These are phyloP conservation scores for Sporothrix brasiliensis DNA, from an alignment of 2,329 filamentous ascomycete genomes.

Conservation along the genomic window DNA sequence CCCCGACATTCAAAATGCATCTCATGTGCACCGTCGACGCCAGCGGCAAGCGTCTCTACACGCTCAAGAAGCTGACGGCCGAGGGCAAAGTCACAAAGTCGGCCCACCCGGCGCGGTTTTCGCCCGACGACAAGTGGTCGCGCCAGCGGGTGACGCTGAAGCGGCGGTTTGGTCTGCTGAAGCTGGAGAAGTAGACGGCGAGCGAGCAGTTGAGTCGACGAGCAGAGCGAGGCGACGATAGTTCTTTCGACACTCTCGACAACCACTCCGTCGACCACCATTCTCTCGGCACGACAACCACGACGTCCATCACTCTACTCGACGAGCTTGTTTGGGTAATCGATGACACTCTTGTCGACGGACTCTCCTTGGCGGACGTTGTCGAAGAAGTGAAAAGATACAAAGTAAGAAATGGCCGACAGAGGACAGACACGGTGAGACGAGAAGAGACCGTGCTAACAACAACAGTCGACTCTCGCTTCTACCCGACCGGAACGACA, in stretches of 20 bases:
- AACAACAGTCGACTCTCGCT: not conserved
- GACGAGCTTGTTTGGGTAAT: not conserved
- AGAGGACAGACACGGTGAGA: too few species aligned
- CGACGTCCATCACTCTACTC: not conserved
- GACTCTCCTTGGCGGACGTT: not conserved
- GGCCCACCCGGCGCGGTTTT: slow-evolving; percentile 94
- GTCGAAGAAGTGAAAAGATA: not conserved
- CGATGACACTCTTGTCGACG: not conserved
- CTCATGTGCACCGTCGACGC: slow-evolving; percentile 81
- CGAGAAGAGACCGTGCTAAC: not conserved
- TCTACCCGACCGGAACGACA: not conserved
- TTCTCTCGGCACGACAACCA: not conserved
- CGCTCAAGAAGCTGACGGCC: slow-evolving; percentile 80
- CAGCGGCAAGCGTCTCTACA: slow-evolving; percentile 87
- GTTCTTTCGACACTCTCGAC: not conserved
- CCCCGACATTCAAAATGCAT: slow-evolving; percentile 52
- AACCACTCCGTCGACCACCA: not conserved
- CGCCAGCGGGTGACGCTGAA: slow-evolving; percentile 93
- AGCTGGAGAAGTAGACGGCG: slow-evolving; percentile 45
- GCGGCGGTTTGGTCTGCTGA: slow-evolving; percentile 84
- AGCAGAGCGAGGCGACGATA: not conserved
- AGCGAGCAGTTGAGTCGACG: not conserved
- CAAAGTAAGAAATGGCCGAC: not conserved
- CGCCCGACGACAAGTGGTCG: slow-evolving; percentile 98
- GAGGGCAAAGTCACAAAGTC: slow-evolving; percentile 89